phyloP scores from a whole-genome alignment of 116 monocot genomes.

The Iris pallida region DNA sequence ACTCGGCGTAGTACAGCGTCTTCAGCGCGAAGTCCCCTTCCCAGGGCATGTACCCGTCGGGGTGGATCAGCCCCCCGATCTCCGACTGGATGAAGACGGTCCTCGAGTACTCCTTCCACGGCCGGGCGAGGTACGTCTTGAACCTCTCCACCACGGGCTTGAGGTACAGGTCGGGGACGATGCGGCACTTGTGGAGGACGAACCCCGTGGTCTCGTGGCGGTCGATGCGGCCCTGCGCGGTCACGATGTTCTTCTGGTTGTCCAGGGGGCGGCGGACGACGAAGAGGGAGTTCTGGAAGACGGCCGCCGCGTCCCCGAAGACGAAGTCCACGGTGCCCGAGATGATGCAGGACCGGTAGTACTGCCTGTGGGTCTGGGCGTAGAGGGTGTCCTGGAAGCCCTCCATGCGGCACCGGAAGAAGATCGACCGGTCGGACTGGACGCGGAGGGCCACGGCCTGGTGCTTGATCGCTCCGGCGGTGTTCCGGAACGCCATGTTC shows the following conservation, averaged over 20 bases:
- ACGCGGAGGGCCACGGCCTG: slow-evolving; percentile 86
- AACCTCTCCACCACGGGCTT: not conserved
- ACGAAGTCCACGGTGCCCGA: slow-evolving; percentile 86
- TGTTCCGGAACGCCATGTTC: slow-evolving; percentile 56
- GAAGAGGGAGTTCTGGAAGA: slow-evolving; percentile 75
- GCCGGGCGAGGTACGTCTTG: slow-evolving; percentile 60
- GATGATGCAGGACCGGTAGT: slow-evolving; percentile 84
- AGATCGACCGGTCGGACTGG: slow-evolving; percentile 60
- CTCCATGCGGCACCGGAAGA: slow-evolving; percentile 76
- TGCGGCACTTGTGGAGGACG: slow-evolving; percentile 56
- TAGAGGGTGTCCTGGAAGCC: slow-evolving; percentile 89
- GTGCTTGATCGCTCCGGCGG: slow-evolving; percentile 62
- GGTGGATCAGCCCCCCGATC: slow-evolving; percentile 48
- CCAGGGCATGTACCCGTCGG: slow-evolving; percentile 63
- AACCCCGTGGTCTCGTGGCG: slow-evolving; percentile 60
- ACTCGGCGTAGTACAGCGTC: slow-evolving; percentile 67
- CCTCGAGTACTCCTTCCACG: slow-evolving; percentile 78
- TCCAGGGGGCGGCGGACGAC: slow-evolving; percentile 44
- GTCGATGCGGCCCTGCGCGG: slow-evolving; percentile 74
- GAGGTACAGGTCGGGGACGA: slow-evolving; percentile 23
- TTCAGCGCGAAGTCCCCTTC: slow-evolving; percentile 46
- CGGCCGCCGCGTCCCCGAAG: slow-evolving; percentile 80
- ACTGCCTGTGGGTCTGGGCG: slow-evolving; percentile 75
- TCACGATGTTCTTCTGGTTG: slow-evolving; percentile 60
- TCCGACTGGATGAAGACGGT: slow-evolving; percentile 64